Evolutionary conservation across 768 basidiomycete species (phyloP).

Genomic region (Pleurotus giganteus): DNA sequence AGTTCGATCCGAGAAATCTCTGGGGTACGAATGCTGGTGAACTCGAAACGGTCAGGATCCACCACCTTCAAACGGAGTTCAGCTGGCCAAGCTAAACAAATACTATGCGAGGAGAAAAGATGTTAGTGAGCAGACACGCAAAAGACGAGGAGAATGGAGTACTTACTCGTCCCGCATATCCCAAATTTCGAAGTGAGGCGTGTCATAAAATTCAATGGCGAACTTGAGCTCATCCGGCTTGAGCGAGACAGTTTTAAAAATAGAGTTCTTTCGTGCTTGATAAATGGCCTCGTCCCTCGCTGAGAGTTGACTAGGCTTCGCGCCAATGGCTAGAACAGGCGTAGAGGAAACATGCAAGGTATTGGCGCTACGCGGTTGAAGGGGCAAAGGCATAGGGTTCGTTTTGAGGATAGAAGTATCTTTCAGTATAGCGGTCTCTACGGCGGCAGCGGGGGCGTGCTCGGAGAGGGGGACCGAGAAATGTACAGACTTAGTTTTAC

Average conservation of each 20-base stretch:
- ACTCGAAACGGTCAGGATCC: slow-evolving; percentile 1
- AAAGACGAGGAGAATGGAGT: not conserved
- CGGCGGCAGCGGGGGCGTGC: not conserved
- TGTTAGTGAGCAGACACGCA: not conserved
- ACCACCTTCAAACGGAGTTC: not conserved
- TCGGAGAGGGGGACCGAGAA: not conserved
- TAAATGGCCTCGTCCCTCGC: not conserved
- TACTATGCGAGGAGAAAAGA: not conserved
- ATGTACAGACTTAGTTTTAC: not conserved
- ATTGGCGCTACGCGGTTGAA: not conserved
- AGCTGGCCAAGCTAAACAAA: slow-evolving; percentile 5
- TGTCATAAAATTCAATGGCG: slow-evolving; percentile 25
- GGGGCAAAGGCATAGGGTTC: not conserved
- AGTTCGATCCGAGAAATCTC: slow-evolving; percentile 1
- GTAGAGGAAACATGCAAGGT: not conserved
- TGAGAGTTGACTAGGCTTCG: not conserved
- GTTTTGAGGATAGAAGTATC: not conserved
- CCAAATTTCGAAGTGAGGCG: slow-evolving; percentile 34
- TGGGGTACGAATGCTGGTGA: not conserved
- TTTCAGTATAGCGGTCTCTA: not conserved
- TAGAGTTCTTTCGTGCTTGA: not conserved
- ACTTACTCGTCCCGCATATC: slow-evolving; percentile 32
- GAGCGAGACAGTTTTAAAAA: not conserved
- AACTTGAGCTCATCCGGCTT: slow-evolving; percentile 17
- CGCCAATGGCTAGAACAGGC: not conserved